Evolutionary conservation across 768 basidiomycete species (phyloP), one percentile per base, ranked within the genome.

Genomic region (Trametes villosa): DNA sequence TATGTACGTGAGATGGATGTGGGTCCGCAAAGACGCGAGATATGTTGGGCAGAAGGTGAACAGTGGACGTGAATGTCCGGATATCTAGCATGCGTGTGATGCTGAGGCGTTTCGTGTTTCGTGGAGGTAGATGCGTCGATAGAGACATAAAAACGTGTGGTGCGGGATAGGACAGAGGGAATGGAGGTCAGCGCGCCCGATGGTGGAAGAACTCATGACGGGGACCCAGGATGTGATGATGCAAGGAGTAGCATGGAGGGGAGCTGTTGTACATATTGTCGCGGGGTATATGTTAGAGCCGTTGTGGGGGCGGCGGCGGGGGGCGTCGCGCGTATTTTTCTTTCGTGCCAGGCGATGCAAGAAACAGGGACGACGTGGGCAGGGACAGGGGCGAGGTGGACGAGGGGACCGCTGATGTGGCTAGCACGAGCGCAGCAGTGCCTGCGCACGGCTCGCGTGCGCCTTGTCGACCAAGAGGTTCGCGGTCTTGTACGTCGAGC

Each of bases 401-500:
- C 5, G 44, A 11, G 54, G 22, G 24, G 27, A 29, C 17, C 31
- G 7, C 27, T 24, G 22, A 4, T 9, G 40, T 33, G 30, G 44
- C 80, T 75, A 88, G 68, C 86, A 88, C 24, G 79, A 77, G 46
- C 81, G 80, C 44, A 90, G 75, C 20, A 90, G 76, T 31, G 81
- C 77, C 62, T 82, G 82, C 18, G 87, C 87, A 41, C 83, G 83
- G 34, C 74, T 71, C 8, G 85, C 82, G 59, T 87, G 79, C 64
- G 72, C 77, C 77, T 83, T 86, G 59, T 85, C 79, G 66, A 92
- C 89, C 66, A 92, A 76, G 31, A 93, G 72, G 72, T 93, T 92
- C 57, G 91, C 91, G 7, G 88, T 89, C 75, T 89, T 89, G 70
- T 85, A 88, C n/a, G 91, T 91, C 44, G 89, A 90, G 58, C 86